phyloP scores from a whole-genome alignment of 2,329 filamentous ascomycete species.

The Penicillium olsonii region DNA sequence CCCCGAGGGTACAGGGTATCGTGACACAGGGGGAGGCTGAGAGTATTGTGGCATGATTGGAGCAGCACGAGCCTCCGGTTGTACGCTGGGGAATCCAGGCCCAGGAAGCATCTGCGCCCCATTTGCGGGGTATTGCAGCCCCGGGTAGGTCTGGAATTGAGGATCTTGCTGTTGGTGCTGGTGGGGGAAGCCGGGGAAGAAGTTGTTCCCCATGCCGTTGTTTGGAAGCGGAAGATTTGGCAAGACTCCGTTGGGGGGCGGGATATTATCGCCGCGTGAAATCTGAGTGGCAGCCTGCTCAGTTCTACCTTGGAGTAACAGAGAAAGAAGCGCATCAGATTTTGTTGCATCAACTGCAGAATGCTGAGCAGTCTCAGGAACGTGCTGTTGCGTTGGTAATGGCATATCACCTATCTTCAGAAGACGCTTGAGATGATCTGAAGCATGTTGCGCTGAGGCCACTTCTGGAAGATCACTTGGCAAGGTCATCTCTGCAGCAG shows the following conservation, averaged over 20 bases:
- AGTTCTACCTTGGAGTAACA: constrained; percentile 50
- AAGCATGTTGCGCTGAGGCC: constrained; percentile 44
- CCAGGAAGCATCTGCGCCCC: constrained; percentile 10
- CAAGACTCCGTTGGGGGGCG: constrained; percentile 55
- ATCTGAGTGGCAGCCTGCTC: constrained; percentile 29
- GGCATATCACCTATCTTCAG: constrained; percentile 39
- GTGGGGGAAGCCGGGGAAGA: constrained; percentile 42
- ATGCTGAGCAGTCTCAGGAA: constrained; percentile 19
- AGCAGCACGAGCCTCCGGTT: constrained; percentile 23
- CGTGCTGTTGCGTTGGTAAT: constrained; percentile 11
- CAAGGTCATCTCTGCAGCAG: constrained; percentile 23
- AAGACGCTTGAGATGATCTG: constrained; percentile 54
- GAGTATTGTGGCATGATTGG: constrained; percentile 25
- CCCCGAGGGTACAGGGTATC: constrained; percentile 19
- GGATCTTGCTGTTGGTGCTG: constrained; percentile 28
- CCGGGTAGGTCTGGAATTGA: constrained; percentile 15
- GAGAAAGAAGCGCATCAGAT: constrained; percentile 57
- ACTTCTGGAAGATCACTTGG: constrained; percentile 46
- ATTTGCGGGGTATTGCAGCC: constrained; percentile 11
- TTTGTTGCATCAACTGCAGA: constrained; percentile 40
- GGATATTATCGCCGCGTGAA: constrained; percentile 49
- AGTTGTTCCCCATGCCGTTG: constrained; percentile 52
- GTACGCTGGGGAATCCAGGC: constrained; percentile 10
- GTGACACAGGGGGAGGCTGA: constrained; percentile 21
- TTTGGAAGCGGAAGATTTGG: constrained; percentile 57